Evolutionary conservation across 108 stramenopile genomes (phyloP).

Genomic region (Nitzschia palea): DNA sequence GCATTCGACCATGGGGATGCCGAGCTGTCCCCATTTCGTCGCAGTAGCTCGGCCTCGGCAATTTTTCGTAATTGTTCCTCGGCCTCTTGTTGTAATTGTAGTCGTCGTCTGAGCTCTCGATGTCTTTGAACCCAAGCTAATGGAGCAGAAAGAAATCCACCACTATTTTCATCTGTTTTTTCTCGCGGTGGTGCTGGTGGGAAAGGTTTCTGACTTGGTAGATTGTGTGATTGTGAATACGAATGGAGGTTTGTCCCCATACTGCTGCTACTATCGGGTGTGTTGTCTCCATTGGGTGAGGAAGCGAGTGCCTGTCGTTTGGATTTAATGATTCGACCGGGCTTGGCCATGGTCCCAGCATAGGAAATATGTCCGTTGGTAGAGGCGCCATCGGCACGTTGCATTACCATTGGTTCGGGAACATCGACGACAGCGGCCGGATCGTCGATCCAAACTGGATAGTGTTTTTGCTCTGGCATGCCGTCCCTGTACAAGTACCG

Average conservation of each 20-base stretch:
- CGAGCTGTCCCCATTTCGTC: neutral
- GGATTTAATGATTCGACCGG: neutral
- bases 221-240: neutral
- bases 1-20: neutral
- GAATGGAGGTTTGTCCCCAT: neutral
- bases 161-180: neutral
- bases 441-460: too few relatives aligned
- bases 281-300: neutral
- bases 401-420: conserved; percentile 11
- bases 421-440: neutral
- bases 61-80: conserved; percentile 47
- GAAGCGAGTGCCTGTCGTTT: neutral
- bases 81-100: conserved; percentile 42
- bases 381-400: neutral
- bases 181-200: neutral
- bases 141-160: conserved; percentile 19
- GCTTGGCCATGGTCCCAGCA: neutral
- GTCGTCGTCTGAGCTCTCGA: conserved; percentile 34
- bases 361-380: neutral
- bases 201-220: neutral
- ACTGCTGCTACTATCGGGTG: neutral
- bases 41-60: conserved; percentile 27
- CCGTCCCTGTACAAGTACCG: too few relatives aligned
- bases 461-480: too few relatives aligned
- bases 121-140: conserved; percentile 41